Evolutionary conservation across 1,139 yeast genomes (phyloP), one percentile per base, ranked within the genome.

Genomic region (Yarrowia galli): DNA sequence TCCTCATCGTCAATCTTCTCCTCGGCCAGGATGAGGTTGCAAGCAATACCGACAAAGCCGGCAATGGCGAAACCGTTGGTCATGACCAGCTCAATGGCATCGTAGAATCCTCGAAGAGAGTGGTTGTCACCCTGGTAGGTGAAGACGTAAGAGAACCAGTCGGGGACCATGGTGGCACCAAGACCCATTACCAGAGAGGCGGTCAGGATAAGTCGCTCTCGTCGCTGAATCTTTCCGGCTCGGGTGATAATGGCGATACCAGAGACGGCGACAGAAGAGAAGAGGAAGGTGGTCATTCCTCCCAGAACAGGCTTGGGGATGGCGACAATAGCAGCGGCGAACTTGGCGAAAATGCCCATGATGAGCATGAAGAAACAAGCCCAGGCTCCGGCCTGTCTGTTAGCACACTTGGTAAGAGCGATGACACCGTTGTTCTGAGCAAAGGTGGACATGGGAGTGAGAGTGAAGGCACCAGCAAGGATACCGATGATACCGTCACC

Each of bases 401-500:
- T 88, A 68, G 97, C 97, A 80, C 97, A 91, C 76, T 91, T 91
- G 67, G 97, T 92, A 75, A 92, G 84, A 51, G 97, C 89, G 72
- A 92, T 91, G 70, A 92, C 97, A 81, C 97, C 97, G 77, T 92
- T 92, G 79, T 92, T 92, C 79, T 92, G 97, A 16, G 97, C 97
- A 81, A 92, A 92, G 0, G 95, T 89, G 20, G 95, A 87, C 86
- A 92, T 83, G 70, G 97, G 97, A 58, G 96, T 89, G 69, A 89
- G 82, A 53, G 82, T 80, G 74, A 77, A 77, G 68, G 92, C 82
- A 22, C 92, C 92, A 7, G 96, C 89, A 8, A 91, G 73, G 40
- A 89, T 74, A 70, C 96, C 95, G 75, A 85, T 87, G 71, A 87
- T 71, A 42, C 87, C 88, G 77, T 92, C 97, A 38, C 96, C 96